Evolutionary conservation across 192 early-diverging fungal species (phyloP).

Genomic region (Coemansia sp.): DNA sequence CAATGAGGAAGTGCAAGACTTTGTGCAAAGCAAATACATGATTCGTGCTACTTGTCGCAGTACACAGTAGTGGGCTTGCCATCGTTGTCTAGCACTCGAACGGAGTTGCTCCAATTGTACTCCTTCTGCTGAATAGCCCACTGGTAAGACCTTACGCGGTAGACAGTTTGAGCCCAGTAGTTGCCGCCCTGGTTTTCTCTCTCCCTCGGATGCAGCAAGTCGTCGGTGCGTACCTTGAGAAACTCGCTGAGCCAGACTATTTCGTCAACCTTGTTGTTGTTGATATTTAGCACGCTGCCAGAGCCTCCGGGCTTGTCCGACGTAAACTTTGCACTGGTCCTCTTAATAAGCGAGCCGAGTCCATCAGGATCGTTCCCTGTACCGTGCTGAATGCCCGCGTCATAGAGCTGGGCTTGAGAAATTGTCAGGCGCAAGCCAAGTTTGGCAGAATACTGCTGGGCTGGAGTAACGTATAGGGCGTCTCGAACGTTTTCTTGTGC

Average conservation of each 20-base stretch:
- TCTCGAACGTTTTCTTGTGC: background rate
- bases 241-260: conserved; percentile 30
- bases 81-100: conserved; percentile 47
- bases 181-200: conserved; percentile 15
- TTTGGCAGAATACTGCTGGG: conserved; percentile 12
- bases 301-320: conserved; percentile 2
- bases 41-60: background rate
- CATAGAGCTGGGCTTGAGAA: conserved; percentile 44
- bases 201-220: conserved; percentile 29
- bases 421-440: conserved; percentile 33
- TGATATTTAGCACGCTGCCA: conserved; percentile 14
- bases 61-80: conserved; percentile 11
- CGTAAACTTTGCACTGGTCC: conserved; percentile 11
- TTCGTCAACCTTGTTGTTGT: conserved; percentile 17
- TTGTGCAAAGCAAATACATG: background rate
- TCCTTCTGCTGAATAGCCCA: conserved; percentile 9
- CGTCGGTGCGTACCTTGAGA: conserved; percentile 27
- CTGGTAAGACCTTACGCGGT: conserved; percentile 29
- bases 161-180: conserved; percentile 16
- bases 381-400: conserved; percentile 43
- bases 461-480: conserved; percentile 3
- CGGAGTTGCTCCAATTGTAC: conserved; percentile 11
- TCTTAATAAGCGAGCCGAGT: conserved; percentile 14
- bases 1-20: background rate
- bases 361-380: conserved; percentile 31